Evolutionary conservation across 495 filamentous ascomycete species (phyloP).

Genomic region (Penicillium argentinense): DNA sequence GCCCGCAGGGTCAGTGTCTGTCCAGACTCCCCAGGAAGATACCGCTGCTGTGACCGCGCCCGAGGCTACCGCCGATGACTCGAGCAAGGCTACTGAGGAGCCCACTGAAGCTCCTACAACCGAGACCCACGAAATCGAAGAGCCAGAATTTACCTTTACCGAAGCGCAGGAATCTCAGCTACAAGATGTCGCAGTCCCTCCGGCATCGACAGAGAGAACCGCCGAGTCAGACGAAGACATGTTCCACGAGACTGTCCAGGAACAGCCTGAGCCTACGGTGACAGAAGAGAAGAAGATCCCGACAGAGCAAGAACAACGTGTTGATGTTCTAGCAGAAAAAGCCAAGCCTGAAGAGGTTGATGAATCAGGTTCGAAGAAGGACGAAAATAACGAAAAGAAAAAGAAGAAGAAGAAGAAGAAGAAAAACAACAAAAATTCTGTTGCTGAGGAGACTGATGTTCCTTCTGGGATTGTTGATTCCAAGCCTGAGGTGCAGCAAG

Average conservation of each 20-base stretch:
- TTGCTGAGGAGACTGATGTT: slow-evolving; percentile 21
- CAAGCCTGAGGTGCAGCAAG: background rate
- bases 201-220: slow-evolving; percentile 8
- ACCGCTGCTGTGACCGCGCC: background rate
- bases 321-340: too few relatives aligned
- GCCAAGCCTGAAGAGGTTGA: slow-evolving; percentile 15
- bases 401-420: slow-evolving; percentile 36
- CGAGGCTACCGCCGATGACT: background rate
- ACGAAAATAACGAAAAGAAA: slow-evolving; percentile 36
- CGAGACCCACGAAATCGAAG: slow-evolving; percentile 1
- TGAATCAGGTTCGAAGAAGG: slow-evolving; percentile 29
- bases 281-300: slow-evolving; percentile 9
- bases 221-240: slow-evolving; percentile 21
- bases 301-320: too few relatives aligned
- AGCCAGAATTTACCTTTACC: background rate
- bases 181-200: background rate
- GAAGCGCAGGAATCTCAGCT: background rate
- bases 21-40: background rate
- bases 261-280: slow-evolving; percentile 11
- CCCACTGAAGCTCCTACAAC: background rate
- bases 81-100: background rate
- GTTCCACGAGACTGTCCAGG: slow-evolving; percentile 26
- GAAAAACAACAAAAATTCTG: slow-evolving; percentile 37
- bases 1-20: background rate
- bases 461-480: slow-evolving; percentile 7